Percentiles rank a stretch among this genome's conserved stretches.
phyloP scores from a whole-genome alignment of 2,329 filamentous ascomycete species.

The Leptosphaerulina australis region DNA sequence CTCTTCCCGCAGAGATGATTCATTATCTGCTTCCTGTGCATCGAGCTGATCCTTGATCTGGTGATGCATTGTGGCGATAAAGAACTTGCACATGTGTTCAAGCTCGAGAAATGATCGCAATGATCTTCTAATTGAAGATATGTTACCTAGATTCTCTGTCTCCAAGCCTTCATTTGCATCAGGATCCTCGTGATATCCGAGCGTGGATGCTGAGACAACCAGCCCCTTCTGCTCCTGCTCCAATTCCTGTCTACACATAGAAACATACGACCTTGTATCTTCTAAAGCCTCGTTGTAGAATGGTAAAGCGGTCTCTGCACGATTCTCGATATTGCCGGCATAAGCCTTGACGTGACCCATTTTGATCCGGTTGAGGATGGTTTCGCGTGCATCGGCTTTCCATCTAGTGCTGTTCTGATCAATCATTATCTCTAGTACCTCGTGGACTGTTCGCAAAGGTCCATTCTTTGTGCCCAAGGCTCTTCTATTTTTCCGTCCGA shows the following conservation, averaged over 20 bases:
- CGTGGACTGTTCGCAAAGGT: constrained; percentile 78
- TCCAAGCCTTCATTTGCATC: constrained; percentile 47
- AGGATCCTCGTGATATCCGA: constrained; percentile 45
- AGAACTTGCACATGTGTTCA: constrained; percentile 82
- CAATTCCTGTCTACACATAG: constrained; percentile 69
- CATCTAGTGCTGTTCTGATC: constrained; percentile 76
- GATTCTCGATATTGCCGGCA: constrained; percentile 59
- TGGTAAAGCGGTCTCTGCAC: constrained; percentile 68
- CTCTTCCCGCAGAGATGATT: constrained; percentile 70
- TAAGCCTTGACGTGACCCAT: constrained; percentile 82
- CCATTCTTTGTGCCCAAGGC: constrained; percentile 66
- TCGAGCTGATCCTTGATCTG: constrained; percentile 76
- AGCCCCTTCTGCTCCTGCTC: constrained; percentile 55
- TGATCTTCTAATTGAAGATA: constrained; percentile 67
- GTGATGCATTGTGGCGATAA: constrained; percentile 80
- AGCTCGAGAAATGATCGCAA: constrained; percentile 77
- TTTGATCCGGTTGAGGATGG: constrained; percentile 68
- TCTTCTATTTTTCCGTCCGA: constrained; percentile 70
- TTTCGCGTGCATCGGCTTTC: constrained; percentile 70
- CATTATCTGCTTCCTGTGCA: constrained; percentile 68
- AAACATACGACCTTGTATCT: constrained; percentile 58
- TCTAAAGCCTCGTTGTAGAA: constrained; percentile 67
- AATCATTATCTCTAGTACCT: constrained; percentile 91
- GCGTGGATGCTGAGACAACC: constrained; percentile 18
- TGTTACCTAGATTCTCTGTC: constrained; percentile 51